These are phyloP conservation scores for Candida sakaeoensis DNA, from an alignment of 805 yeast species.

Conservation along the genomic window DNA sequence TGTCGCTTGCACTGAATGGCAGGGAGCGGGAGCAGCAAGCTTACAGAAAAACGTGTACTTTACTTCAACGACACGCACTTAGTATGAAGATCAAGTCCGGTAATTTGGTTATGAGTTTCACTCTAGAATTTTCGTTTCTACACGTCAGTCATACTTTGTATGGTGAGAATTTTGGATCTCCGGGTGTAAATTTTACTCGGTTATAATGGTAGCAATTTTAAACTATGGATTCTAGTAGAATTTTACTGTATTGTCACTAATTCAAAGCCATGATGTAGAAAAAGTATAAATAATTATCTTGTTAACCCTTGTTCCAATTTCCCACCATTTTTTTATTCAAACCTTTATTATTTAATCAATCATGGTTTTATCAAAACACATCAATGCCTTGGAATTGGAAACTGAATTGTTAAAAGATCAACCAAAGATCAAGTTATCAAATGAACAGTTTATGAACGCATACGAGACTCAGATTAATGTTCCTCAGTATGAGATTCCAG, in stretches of 20 bases:
- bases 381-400: constrained; percentile 43
- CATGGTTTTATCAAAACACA: constrained; percentile 46
- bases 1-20: too few species aligned
- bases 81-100: too few species aligned
- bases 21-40: too few species aligned
- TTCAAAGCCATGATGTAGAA: constrained; percentile 1
- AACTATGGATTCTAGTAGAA: neutral
- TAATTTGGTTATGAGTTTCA: too few species aligned
- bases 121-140: too few species aligned
- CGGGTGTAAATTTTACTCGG: neutral
- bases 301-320: too few species aligned
- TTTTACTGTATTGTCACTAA: too few species aligned
- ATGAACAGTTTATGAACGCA: constrained; percentile 29
- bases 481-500: constrained; percentile 64
- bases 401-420: constrained; percentile 23
- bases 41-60: too few species aligned
- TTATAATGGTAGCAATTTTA: constrained; percentile 2
- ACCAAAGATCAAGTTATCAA: constrained; percentile 19
- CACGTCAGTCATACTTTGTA: too few species aligned
- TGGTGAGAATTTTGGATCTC: too few species aligned
- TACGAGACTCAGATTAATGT: constrained; percentile 27
- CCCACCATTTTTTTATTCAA: neutral
- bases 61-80: too few species aligned
- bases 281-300: neutral
- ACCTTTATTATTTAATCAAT: neutral